Percentiles rank a stretch among this genome's conserved stretches.
Evolutionary conservation across 495 filamentous ascomycete genomes (phyloP).

Genomic region (Penicillium egyptiacum): DNA sequence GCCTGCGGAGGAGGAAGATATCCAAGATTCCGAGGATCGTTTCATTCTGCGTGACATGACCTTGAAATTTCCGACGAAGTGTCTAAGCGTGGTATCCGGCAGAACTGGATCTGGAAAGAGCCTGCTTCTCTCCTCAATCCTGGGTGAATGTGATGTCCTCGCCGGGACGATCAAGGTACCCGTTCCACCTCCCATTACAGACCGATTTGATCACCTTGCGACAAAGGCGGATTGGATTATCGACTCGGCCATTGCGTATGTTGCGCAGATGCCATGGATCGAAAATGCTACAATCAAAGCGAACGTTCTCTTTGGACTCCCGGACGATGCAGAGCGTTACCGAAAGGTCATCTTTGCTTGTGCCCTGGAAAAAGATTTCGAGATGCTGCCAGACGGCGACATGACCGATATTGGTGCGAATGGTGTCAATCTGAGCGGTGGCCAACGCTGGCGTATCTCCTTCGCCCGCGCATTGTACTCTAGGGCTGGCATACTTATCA

Average conservation of each 20-base stretch:
- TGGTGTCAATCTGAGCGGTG: conserved; percentile 81
- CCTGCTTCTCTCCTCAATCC: conserved; percentile 58
- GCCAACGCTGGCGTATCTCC: conserved; percentile 79
- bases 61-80: conserved; percentile 62
- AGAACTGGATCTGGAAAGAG: conserved; percentile 65
- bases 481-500: conserved; percentile 70
- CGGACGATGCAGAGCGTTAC: conserved; percentile 64
- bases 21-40: conserved; percentile 50
- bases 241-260: conserved; percentile 67
- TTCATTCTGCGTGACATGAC: conserved; percentile 60
- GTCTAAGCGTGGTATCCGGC: conserved; percentile 64
- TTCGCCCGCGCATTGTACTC: conserved; percentile 80
- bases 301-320: conserved; percentile 73
- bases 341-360: conserved; percentile 64
- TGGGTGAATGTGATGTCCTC: conserved; percentile 59
- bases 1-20: conserved; percentile 56
- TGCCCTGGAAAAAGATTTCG: conserved; percentile 70
- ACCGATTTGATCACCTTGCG: conserved; percentile 27
- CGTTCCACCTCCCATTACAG: conserved; percentile 21
- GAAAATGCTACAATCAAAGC: conserved; percentile 76
- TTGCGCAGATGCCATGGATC: conserved; percentile 84
- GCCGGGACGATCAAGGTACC: conserved; percentile 52
- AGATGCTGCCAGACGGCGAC: conserved; percentile 72
- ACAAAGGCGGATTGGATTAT: conserved; percentile 42
- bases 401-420: conserved; percentile 78